These are phyloP conservation scores for Arabidopsis lyrata DNA, from an alignment of 441 rosid genomes.

Conservation along the genomic window DNA sequence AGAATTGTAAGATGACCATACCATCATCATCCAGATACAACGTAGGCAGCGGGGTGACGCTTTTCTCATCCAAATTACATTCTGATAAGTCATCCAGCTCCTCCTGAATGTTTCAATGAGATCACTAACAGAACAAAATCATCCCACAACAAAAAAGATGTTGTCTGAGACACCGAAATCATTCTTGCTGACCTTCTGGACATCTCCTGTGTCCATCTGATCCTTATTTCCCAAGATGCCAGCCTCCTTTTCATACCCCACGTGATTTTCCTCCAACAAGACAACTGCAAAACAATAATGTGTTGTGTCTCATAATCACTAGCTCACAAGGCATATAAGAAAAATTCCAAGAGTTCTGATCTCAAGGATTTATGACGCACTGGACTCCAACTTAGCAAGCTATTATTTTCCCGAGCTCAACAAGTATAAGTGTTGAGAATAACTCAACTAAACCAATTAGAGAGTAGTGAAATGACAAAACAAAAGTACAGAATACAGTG, in stretches of 20 bases:
- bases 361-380: neutral
- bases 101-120: constrained; percentile 49
- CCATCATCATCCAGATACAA: constrained; percentile 80
- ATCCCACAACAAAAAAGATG: constrained; percentile 25
- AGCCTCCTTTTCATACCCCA: constrained; percentile 49
- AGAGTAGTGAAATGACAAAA: constrained; percentile 24
- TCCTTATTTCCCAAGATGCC: constrained; percentile 57
- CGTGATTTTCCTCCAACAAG: constrained; percentile 49
- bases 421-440: neutral
- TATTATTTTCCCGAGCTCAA: constrained; percentile 4
- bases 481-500: neutral
- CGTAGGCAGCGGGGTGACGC: constrained; percentile 70
- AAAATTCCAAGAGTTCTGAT: neutral
- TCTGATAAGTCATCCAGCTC: constrained; percentile 51
- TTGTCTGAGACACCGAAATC: constrained; percentile 17
- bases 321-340: constrained; percentile 29
- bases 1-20: constrained; percentile 79
- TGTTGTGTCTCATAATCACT: constrained; percentile 47
- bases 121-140: constrained; percentile 35
- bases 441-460: constrained; percentile 3
- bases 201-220: constrained; percentile 53
- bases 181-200: constrained; percentile 60
- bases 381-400: neutral
- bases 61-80: constrained; percentile 54
- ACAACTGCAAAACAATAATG: constrained; percentile 41